Evolutionary conservation across 2,329 filamentous ascomycete genomes (phyloP).

Genomic region (Paracoccidioides brasiliensis): DNA sequence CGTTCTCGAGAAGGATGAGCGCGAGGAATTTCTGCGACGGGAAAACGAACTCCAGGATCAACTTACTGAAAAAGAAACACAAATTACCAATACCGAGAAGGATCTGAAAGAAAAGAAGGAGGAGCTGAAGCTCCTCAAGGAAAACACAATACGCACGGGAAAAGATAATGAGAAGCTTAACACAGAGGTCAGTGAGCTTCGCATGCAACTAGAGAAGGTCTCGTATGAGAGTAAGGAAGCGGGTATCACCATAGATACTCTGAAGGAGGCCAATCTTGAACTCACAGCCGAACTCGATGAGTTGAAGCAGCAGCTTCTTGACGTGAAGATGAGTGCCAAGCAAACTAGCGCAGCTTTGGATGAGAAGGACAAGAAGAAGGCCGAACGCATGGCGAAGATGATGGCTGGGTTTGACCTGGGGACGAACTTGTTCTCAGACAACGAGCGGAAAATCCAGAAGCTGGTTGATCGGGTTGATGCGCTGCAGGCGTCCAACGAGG

Average conservation of each 20-base stretch:
- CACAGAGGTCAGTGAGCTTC: conserved; percentile 78
- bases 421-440: conserved; percentile 83
- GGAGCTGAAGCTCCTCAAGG: conserved; percentile 72
- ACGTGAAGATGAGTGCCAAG: conserved; percentile 92
- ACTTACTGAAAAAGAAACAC: conserved; percentile 80
- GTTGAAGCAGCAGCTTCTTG: conserved; percentile 86
- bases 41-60: conserved; percentile 98
- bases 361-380: conserved; percentile 97
- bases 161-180: conserved; percentile 84
- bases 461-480: conserved; percentile 73
- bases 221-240: conserved; percentile 95
- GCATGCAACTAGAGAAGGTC: conserved; percentile 92
- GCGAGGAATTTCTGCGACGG: conserved; percentile 84
- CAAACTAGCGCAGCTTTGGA: conserved; percentile 81
- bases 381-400: conserved; percentile 99
- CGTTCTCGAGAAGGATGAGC: conserved; percentile 86
- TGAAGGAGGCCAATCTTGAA: conserved; percentile 92
- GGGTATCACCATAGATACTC: conserved; percentile 89
- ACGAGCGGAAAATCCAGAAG: conserved; percentile 71
- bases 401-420: conserved; percentile 97
- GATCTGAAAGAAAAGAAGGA: conserved; percentile 70
- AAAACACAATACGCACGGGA: conserved; percentile 66
- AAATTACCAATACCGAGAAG: conserved; percentile 66
- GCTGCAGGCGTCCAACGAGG: conserved; percentile 61
- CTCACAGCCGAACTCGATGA: conserved; percentile 86